These are phyloP conservation scores for Botrytis hyacinthi DNA, from an alignment of 2,329 filamentous ascomycete species.

Conservation along the genomic window DNA sequence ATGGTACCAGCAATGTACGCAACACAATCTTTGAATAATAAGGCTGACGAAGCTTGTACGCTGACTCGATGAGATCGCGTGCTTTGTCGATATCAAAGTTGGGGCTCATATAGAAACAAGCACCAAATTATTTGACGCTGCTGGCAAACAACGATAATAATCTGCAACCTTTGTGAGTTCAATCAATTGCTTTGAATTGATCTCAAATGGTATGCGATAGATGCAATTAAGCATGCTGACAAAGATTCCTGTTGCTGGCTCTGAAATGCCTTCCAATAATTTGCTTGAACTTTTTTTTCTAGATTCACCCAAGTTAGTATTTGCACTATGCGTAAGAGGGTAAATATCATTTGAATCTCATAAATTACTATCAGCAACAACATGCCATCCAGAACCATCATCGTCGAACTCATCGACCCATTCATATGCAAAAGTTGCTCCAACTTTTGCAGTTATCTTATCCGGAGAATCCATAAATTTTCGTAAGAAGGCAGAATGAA, in stretches of 20 bases:
- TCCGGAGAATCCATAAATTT: conserved; percentile 24
- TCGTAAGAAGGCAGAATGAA: conserved; percentile 21
- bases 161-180: neutral
- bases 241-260: neutral
- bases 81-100: neutral
- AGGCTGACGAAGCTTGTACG: neutral
- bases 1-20: neutral
- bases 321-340: too few species aligned
- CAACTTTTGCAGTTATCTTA: neutral
- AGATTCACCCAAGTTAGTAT: too few species aligned
- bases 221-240: neutral
- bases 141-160: neutral
- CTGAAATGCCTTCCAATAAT: too few species aligned
- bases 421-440: neutral
- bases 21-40: neutral
- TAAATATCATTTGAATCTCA: too few species aligned
- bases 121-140: neutral
- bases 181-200: neutral
- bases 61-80: neutral
- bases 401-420: neutral
- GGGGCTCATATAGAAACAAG: neutral
- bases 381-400: neutral
- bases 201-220: neutral
- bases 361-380: neutral
- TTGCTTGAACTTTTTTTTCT: too few species aligned